Conservation (phyloP, 2,329 filamentous ascomycete species). For the Grosmannia serpens region DNA sequence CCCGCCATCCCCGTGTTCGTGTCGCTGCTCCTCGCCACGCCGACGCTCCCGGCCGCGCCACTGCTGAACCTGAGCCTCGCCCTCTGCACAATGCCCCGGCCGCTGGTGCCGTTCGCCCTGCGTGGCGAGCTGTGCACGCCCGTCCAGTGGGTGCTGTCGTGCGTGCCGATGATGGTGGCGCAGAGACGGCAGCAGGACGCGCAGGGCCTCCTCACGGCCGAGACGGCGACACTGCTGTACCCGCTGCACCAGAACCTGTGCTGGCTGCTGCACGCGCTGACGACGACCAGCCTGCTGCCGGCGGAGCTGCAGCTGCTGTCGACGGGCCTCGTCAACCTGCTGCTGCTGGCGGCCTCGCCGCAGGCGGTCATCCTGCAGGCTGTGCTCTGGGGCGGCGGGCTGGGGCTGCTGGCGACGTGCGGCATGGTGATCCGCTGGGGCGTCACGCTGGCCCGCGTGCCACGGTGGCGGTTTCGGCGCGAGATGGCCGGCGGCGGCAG, state of each 20-base stretch:
- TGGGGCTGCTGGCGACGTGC: slow-evolving; percentile 63
- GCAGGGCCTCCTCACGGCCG: slow-evolving; percentile 5
- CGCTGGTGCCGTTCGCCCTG: slow-evolving; percentile 55
- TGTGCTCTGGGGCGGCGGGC: slow-evolving; percentile 72
- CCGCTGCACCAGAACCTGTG: slow-evolving; percentile 73
- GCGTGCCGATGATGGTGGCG: slow-evolving; percentile 52
- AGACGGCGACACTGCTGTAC: slow-evolving; percentile 42
- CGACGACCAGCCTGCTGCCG: slow-evolving; percentile 76
- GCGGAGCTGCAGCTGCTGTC: slow-evolving; percentile 85
- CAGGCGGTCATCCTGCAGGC: slow-evolving; percentile 79
- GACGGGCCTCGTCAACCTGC: slow-evolving; percentile 66
- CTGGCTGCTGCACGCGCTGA: slow-evolving; percentile 63
- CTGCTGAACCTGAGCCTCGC: slow-evolving; percentile 62
- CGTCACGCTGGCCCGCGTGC: slow-evolving; percentile 74
- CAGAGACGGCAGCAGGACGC: slow-evolving; percentile 20
- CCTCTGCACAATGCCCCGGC: slow-evolving; percentile 62
- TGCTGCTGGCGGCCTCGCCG: slow-evolving; percentile 66
- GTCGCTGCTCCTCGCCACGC: slow-evolving; percentile 58
- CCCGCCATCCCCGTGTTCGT: slow-evolving; percentile 64
- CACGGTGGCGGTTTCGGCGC: slow-evolving; percentile 77
- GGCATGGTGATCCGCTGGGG: slow-evolving; percentile 70
- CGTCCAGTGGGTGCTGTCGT: slow-evolving; percentile 70
- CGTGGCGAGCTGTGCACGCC: slow-evolving; percentile 46
- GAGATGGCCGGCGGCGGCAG: slow-evolving; percentile 20
- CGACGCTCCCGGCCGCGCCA: slow-evolving; percentile 41